These are phyloP conservation scores for Saururus chinensis DNA, from an alignment of 164 flowering plant genomes.

Conservation along the genomic window DNA sequence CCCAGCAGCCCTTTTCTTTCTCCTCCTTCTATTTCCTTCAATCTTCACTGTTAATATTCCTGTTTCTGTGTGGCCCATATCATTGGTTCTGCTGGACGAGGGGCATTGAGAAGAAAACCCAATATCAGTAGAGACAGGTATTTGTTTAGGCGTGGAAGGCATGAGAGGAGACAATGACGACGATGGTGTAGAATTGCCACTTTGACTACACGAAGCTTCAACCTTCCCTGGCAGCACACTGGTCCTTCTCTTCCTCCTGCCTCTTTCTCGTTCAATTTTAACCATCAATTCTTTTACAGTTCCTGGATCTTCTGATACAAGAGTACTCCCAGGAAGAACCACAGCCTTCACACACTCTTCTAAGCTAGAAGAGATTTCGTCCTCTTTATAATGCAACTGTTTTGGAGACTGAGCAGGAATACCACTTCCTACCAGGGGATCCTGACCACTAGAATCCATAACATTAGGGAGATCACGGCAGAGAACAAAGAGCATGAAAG, in stretches of 20 bases:
- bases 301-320: slow-evolving; percentile 6
- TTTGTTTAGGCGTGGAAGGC: slow-evolving; percentile 21
- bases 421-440: slow-evolving; percentile 21
- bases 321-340: background rate
- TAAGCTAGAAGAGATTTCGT: background rate
- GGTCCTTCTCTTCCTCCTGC: slow-evolving; percentile 33
- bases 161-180: slow-evolving; percentile 66
- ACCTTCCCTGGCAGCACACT: slow-evolving; percentile 29
- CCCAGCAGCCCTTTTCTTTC: slow-evolving; percentile 41
- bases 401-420: background rate
- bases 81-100: background rate
- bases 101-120: background rate
- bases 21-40: slow-evolving; percentile 38
- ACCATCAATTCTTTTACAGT: slow-evolving; percentile 25
- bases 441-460: slow-evolving; percentile 20
- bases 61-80: slow-evolving; percentile 20
- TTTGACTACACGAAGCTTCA: slow-evolving; percentile 77
- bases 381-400: background rate
- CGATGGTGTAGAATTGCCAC: slow-evolving; percentile 84
- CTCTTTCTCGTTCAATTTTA: slow-evolving; percentile 38
- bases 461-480: slow-evolving; percentile 28
- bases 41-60: slow-evolving; percentile 36
- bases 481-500: slow-evolving; percentile 23
- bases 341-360: background rate
- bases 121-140: background rate